Evolutionary conservation across 208 protist genomes (phyloP), one percentile per base, ranked within the genome.

Genomic region (Entamoeba moshkovskii): DNA sequence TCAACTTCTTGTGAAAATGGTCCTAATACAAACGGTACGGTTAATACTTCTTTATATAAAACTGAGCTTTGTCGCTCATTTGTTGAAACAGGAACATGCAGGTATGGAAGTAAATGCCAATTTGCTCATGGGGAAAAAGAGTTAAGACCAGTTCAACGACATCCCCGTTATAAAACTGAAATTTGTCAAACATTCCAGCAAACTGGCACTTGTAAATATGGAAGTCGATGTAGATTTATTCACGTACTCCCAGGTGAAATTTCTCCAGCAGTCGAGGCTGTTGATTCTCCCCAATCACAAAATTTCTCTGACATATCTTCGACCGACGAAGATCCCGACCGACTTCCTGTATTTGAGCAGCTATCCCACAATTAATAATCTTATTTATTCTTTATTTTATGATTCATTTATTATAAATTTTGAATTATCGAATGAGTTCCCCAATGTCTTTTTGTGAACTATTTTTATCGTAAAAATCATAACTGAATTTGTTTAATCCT

Each of bases 101-200:
- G 95, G 52, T 97, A 97, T 94, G 96, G 96, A 5, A 59, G 92
- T 33, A 97, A 97, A 49, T 97, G 96, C 92, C 96, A 97, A 92
- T 97, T 97, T 93, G 96, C 96, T 22, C 96, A 97, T 94, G 96
- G 96, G 11, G 22, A 45, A 45, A 93, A 96, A 47, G 96, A 97
- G n/a, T 38, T 73, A 25, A 25, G 59, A 42, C 59, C 59, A 25
- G 59, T 73, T 11, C 59, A 73, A 73, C 91, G 96, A 42, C 96
- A 97, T 73, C 96, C 96, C 33, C 96, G 96, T 92, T 97, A 97
- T 94, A 97, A 97, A 91, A 97, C 96, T 25, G 96, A 97, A 91
- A 95, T 96, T 29, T 97, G 96, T 94, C 95, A 96, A 93, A 94
- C 94, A 29, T 96, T 95, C 92, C 85, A 96, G 46, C 94, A 95